Conservation (phyloP, 2,329 filamentous ascomycete genomes). For the Calonectria pteridis region DNA sequence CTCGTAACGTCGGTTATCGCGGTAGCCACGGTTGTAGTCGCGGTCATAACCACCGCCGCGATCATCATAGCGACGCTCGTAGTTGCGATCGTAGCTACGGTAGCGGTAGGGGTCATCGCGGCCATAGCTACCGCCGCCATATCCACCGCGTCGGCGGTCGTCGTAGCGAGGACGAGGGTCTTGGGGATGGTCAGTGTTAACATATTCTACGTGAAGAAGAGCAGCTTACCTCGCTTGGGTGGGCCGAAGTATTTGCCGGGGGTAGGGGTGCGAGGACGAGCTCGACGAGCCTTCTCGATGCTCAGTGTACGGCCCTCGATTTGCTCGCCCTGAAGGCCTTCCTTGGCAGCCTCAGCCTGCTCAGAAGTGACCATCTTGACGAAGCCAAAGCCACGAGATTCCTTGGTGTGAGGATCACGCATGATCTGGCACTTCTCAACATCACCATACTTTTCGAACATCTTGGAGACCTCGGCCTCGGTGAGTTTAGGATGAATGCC, state of each 20-base stretch:
- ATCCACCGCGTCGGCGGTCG: conserved; percentile 74
- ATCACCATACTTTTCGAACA: conserved; percentile 99
- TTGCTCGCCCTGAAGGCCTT: conserved; percentile 93
- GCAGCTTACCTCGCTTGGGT: conserved; percentile 88
- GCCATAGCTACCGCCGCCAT: conserved; percentile 62
- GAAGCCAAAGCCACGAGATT: conserved; percentile 98
- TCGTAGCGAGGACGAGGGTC: conserved; percentile 64
- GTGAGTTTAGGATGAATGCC: conserved; percentile 94
- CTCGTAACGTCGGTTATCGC: conserved; percentile 61
- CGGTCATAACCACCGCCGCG: conserved; percentile 53
- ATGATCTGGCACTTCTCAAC: conserved; percentile 99
- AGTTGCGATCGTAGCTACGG: conserved; percentile 58
- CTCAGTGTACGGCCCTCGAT: conserved; percentile 96
- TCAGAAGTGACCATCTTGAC: conserved; percentile 98
- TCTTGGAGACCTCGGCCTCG: conserved; percentile 90
- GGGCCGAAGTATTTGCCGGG: conserved; percentile 99
- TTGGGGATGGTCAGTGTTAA: conserved; percentile 36
- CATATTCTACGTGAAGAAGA: not conserved
- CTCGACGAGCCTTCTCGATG: conserved; percentile 98
- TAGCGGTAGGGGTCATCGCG: conserved; percentile 71
- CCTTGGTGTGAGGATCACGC: conserved; percentile 97
- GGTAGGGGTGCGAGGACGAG: conserved; percentile 93
- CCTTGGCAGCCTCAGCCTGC: conserved; percentile 96
- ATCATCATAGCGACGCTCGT: conserved; percentile 61
- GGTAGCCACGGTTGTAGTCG: conserved; percentile 65